Evolutionary conservation across 129 eudicot genomes (phyloP).

Genomic region (Tagetes patula): DNA sequence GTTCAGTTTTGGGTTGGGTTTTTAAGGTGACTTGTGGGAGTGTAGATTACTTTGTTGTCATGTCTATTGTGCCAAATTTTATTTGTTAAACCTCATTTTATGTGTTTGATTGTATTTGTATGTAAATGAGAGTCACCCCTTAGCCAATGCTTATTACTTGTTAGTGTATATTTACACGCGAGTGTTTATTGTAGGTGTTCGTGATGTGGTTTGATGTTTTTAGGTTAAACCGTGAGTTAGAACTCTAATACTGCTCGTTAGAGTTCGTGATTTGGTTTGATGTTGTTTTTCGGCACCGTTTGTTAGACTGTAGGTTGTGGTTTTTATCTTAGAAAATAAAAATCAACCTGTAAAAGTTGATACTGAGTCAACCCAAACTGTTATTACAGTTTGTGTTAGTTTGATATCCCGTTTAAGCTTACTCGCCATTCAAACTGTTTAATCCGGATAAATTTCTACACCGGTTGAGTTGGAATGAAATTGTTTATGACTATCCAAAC

Average conservation of each 20-base stretch:
- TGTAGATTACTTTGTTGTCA: conserved; percentile 27
- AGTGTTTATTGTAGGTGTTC: too few relatives aligned
- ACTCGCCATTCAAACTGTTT: not conserved
- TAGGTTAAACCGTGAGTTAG: not conserved
- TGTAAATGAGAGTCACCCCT: conserved; percentile 1
- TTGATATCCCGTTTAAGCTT: not conserved
- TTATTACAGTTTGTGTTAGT: not conserved
- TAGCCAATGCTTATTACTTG: not conserved
- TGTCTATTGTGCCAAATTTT: conserved; percentile 5
- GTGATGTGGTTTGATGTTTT: not conserved
- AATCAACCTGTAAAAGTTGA: not conserved
- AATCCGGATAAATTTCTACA: not conserved
- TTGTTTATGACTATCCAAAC: too few relatives aligned
- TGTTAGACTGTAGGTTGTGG: too few relatives aligned
- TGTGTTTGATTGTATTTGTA: conserved; percentile 10
- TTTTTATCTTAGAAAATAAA: not conserved
- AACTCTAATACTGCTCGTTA: not conserved
- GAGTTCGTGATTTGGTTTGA: too few relatives aligned
- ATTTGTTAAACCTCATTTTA: not conserved
- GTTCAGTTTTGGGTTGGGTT: conserved; percentile 27
- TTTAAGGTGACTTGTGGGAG: conserved; percentile 19
- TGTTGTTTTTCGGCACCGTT: too few relatives aligned
- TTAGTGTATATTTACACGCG: not conserved
- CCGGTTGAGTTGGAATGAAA: not conserved
- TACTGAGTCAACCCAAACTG: not conserved